Conservation (phyloP, 306 rosid genomes). For the Cajanus cajan region DNA sequence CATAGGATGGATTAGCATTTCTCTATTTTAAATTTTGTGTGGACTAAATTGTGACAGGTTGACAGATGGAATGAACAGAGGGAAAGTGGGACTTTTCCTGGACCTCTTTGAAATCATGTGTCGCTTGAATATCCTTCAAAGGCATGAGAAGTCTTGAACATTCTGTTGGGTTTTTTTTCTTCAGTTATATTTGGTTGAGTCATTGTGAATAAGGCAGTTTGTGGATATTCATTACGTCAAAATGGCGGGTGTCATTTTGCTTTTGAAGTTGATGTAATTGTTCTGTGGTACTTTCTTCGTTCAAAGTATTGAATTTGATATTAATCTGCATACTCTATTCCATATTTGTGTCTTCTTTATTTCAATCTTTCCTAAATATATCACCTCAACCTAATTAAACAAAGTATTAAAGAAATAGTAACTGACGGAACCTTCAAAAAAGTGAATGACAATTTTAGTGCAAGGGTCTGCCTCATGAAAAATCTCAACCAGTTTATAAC, state of each 20-base stretch:
- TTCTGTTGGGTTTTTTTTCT: slow-evolving; percentile 32
- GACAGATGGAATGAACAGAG: slow-evolving; percentile 91
- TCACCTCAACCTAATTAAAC: no score
- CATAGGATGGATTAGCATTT: not conserved
- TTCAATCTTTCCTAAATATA: no score
- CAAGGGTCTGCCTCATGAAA: no score
- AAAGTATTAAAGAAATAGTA: no score
- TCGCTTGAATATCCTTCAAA: slow-evolving; percentile 8
- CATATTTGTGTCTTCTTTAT: no score
- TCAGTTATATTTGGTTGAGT: slow-evolving; percentile 21
- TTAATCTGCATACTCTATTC: not conserved
- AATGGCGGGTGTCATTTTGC: slow-evolving; percentile 24
- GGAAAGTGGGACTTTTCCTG: slow-evolving; percentile 76
- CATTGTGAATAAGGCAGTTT: slow-evolving; percentile 42
- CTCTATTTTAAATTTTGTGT: slow-evolving; percentile 13
- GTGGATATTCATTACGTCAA: slow-evolving; percentile 26
- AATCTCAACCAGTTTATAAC: no score
- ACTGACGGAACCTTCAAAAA: no score
- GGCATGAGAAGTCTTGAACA: slow-evolving; percentile 30
- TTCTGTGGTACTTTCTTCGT: not conserved
- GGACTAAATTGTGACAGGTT: slow-evolving; percentile 50
- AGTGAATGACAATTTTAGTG: no score
- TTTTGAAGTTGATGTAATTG: slow-evolving; percentile 15
- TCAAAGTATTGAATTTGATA: not conserved
- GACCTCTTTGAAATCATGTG: slow-evolving; percentile 65